phyloP scores from a whole-genome alignment of 768 basidiomycete species.

The Russula compacta region DNA sequence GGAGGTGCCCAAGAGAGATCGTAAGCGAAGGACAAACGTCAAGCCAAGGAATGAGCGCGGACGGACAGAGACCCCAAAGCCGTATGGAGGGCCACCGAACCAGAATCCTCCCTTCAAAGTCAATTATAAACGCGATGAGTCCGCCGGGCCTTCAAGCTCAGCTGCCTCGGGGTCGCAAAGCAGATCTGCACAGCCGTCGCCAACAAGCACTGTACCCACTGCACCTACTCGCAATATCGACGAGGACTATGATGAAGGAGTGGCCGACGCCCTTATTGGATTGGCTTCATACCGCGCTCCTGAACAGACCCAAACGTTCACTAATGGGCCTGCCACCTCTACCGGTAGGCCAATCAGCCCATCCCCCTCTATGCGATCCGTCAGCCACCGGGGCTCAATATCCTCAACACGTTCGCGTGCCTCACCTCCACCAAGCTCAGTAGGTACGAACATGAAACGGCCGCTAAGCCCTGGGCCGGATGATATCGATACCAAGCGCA shows the following conservation, averaged over 20 bases:
- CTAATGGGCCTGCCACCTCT: constrained; percentile 13
- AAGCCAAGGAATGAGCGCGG: constrained; percentile 37
- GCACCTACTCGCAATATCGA: constrained; percentile 66
- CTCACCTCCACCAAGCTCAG: constrained; percentile 43
- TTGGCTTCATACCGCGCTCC: constrained; percentile 31
- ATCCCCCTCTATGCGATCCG: constrained; percentile 38
- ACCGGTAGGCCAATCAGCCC: constrained; percentile 13
- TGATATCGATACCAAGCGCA: constrained; percentile 47
- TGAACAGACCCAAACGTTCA: constrained; percentile 18
- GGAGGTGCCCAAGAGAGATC: constrained; percentile 49
- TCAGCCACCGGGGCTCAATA: constrained; percentile 55
- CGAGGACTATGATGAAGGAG: constrained; percentile 92
- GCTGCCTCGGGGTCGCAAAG: constrained; percentile 43
- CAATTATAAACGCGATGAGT: constrained; percentile 31
- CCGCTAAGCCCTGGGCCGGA: constrained; percentile 61
- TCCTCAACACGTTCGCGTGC: constrained; percentile 57
- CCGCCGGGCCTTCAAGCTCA: constrained; percentile 59
- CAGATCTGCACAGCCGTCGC: constrained; percentile 64
- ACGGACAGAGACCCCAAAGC: constrained; percentile 39
- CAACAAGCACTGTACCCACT: constrained; percentile 49
- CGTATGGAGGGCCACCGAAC: constrained; percentile 21
- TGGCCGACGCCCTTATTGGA: constrained; percentile 76
- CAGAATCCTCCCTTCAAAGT: constrained; percentile 23
- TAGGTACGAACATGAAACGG: constrained; percentile 44
- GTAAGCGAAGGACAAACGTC: constrained; percentile 38